Percentiles rank a stretch among this genome's conserved stretches.
These are phyloP conservation scores for Fusarium palustre DNA, from an alignment of 2,329 filamentous ascomycete species.

Conservation along the genomic window DNA sequence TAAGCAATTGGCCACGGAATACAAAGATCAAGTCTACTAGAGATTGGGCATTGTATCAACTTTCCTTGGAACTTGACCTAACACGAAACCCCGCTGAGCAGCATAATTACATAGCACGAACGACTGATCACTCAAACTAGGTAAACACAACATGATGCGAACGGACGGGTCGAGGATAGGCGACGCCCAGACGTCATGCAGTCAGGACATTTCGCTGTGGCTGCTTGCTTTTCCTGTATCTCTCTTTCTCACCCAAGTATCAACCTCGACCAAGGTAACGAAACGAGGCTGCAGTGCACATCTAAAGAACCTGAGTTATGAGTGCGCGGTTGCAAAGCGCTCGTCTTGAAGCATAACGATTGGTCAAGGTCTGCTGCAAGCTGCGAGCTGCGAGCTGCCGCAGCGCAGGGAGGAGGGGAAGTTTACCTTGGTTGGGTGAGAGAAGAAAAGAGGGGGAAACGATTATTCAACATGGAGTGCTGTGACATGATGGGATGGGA, in stretches of 20 bases:
- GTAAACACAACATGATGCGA: slow-evolving; percentile 31
- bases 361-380: slow-evolving; percentile 21
- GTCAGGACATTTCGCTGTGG: slow-evolving; percentile 21
- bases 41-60: slow-evolving; percentile 10
- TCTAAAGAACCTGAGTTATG: slow-evolving; percentile 3
- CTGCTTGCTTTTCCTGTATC: slow-evolving; percentile 23
- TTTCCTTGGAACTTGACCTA: slow-evolving; percentile 31
- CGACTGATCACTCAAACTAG: slow-evolving; percentile 3
- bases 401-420: not conserved
- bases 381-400: slow-evolving; percentile 35
- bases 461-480: slow-evolving; percentile 7
- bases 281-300: slow-evolving; percentile 41
- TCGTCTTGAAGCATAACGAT: slow-evolving; percentile 13
- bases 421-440: slow-evolving; percentile 17
- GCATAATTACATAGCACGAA: slow-evolving; percentile 6
- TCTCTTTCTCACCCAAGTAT: not conserved
- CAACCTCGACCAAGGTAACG: not conserved
- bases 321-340: slow-evolving; percentile 15
- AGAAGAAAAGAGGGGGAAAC: slow-evolving; percentile 15
- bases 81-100: slow-evolving; percentile 15
- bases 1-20: slow-evolving; percentile 30
- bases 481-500: slow-evolving; percentile 29
- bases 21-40: slow-evolving; percentile 3
- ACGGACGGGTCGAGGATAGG: slow-evolving; percentile 15
- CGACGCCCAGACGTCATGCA: slow-evolving; percentile 31